These are phyloP conservation scores for Phytopythium boreale DNA, from an alignment of 352 stramenopile genomes.

Conservation along the genomic window DNA sequence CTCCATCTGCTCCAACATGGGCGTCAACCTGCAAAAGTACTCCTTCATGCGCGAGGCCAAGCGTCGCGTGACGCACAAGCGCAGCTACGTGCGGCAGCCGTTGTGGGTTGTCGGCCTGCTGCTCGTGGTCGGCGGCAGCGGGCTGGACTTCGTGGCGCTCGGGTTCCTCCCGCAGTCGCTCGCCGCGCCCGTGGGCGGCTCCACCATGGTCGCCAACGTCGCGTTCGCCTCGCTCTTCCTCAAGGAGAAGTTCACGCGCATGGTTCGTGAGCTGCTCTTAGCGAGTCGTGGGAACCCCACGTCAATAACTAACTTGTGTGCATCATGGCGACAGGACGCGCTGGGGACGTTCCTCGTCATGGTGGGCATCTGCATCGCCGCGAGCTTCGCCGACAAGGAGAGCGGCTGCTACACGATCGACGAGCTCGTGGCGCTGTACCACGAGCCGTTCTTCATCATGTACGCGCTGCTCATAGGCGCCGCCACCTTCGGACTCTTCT, in stretches of 20 bases:
- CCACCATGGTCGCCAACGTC: constrained; percentile 84
- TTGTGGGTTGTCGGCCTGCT: constrained; percentile 78
- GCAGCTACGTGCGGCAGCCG: constrained; percentile 72
- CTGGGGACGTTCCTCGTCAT: constrained; percentile 70
- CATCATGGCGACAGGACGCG: constrained; percentile 31
- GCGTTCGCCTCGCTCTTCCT: constrained; percentile 79
- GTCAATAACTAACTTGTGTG: neutral
- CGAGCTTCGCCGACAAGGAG: constrained; percentile 73
- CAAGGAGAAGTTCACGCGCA: constrained; percentile 63
- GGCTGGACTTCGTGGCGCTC: constrained; percentile 73
- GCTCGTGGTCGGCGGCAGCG: constrained; percentile 65
- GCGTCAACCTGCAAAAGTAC: constrained; percentile 88
- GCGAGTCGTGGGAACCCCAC: no score
- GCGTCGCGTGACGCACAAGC: constrained; percentile 49
- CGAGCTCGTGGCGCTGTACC: constrained; percentile 68
- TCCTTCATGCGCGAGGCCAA: constrained; percentile 85
- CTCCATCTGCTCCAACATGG: constrained; percentile 79
- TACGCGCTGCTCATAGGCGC: constrained; percentile 60
- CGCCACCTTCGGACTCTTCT: constrained; percentile 31
- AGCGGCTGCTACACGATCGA: constrained; percentile 74
- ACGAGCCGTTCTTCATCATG: constrained; percentile 52
- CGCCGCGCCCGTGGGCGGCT: constrained; percentile 70
- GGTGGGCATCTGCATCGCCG: constrained; percentile 70
- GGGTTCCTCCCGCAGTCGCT: constrained; percentile 81
- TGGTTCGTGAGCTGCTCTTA: constrained; percentile 7